phyloP scores from a whole-genome alignment of 345 rosid genomes.

The Physaria fendleri region DNA sequence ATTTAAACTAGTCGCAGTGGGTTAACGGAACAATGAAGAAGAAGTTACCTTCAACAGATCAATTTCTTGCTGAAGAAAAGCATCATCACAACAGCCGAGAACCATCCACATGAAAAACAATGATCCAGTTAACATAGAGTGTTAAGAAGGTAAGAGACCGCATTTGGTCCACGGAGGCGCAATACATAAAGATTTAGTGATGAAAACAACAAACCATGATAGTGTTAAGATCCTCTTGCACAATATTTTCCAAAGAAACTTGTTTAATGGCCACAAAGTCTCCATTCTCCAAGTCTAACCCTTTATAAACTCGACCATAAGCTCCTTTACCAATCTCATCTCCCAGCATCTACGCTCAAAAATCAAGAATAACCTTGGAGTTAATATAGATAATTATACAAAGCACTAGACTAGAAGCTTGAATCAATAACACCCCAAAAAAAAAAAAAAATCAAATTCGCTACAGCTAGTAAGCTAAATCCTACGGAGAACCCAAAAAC shows the following conservation, averaged over 20 bases:
- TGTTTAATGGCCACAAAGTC: conserved; percentile 98
- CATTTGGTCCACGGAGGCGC: neutral
- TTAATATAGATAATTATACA: neutral
- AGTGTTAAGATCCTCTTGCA: conserved; percentile 95
- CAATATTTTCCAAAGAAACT: conserved; percentile 95
- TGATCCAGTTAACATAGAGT: conserved; percentile 33
- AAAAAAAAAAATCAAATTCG: neutral
- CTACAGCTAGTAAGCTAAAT: neutral
- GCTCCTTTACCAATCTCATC: conserved; percentile 99
- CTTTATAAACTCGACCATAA: conserved; percentile 95
- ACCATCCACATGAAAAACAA: conserved; percentile 28
- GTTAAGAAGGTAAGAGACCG: neutral
- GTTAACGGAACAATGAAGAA: neutral
- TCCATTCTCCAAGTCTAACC: conserved; percentile 98
- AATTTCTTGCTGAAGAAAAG: conserved; percentile 86
- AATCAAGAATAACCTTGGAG: neutral
- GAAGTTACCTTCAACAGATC: conserved; percentile 81
- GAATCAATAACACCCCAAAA: neutral
- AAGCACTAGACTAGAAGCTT: neutral
- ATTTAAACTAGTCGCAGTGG: neutral
- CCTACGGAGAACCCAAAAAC: neutral
- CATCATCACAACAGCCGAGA: conserved; percentile 26
- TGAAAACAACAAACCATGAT: conserved; percentile 68
- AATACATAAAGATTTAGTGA: conserved; percentile 7
- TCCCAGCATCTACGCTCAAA: conserved; percentile 76